These are phyloP conservation scores for Cenococcum geophilum DNA, from an alignment of 495 filamentous ascomycete genomes.

Conservation along the genomic window DNA sequence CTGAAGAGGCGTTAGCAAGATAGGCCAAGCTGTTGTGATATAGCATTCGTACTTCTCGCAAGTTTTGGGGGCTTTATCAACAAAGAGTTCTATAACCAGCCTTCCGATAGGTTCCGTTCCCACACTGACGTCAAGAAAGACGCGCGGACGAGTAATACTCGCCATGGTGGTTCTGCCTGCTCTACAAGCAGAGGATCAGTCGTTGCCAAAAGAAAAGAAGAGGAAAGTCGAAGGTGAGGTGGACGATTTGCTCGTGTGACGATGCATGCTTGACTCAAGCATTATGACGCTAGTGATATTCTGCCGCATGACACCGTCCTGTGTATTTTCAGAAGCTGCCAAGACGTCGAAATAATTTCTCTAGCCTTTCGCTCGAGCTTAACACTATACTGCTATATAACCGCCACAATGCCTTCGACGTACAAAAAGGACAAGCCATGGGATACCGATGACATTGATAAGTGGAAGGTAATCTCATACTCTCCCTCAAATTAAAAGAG, in stretches of 20 bases:
- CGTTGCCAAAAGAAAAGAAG: neutral
- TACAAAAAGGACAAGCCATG: slow-evolving; percentile 93
- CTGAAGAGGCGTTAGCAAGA: slow-evolving; percentile 16
- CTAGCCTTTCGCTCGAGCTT: neutral
- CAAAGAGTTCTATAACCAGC: slow-evolving; percentile 45
- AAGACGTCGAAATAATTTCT: neutral
- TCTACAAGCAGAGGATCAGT: neutral
- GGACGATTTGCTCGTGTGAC: slow-evolving; percentile 2
- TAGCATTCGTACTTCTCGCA: slow-evolving; percentile 45
- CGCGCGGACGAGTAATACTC: slow-evolving; percentile 34
- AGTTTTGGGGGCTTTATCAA: slow-evolving; percentile 43
- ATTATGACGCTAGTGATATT: neutral
- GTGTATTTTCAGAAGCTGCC: neutral
- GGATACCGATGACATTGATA: slow-evolving; percentile 97
- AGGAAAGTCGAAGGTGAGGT: neutral
- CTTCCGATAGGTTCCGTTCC: slow-evolving; percentile 40
- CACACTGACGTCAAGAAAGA: slow-evolving; percentile 40
- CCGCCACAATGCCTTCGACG: slow-evolving; percentile 73
- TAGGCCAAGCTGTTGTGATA: neutral
- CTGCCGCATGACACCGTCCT: neutral
- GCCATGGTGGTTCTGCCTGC: neutral
- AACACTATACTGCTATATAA: neutral
- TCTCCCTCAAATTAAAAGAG: neutral
- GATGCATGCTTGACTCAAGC: neutral
- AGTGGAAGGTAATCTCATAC: slow-evolving; percentile 66